These are phyloP conservation scores for Bassia scoparia DNA, from an alignment of 148 eudicot genomes.

Conservation along the genomic window DNA sequence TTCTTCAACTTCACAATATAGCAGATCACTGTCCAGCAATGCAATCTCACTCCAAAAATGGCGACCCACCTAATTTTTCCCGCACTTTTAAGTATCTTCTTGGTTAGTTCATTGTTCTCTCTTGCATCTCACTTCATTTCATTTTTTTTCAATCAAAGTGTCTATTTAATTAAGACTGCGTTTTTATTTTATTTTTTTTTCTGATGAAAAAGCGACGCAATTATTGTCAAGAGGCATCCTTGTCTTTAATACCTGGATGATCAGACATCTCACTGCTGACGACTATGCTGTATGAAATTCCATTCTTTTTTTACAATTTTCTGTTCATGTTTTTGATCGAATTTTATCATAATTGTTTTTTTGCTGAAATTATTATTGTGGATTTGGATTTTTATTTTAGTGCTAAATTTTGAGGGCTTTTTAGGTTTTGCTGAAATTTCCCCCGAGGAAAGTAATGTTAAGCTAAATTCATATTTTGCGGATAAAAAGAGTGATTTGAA, in stretches of 20 bases:
- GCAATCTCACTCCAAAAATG: constrained; percentile 27
- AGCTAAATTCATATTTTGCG: not conserved
- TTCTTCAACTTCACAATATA: not conserved
- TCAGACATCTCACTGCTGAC: constrained; percentile 75
- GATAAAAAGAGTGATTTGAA: not conserved
- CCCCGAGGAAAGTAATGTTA: not conserved
- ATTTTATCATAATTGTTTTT: not conserved
- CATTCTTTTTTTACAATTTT: not conserved
- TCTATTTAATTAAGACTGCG: too few relatives aligned
- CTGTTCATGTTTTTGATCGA: not conserved
- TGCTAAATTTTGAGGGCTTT: not conserved
- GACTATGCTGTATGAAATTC: constrained; percentile 71
- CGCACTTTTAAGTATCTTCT: constrained; percentile 87
- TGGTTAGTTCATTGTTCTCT: constrained; percentile 39
- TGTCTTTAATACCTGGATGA: constrained; percentile 89
- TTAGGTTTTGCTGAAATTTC: not conserved
- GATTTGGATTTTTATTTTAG: not conserved
- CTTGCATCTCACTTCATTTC: not conserved
- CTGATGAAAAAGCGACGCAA: constrained; percentile 70
- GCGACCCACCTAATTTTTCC: constrained; percentile 48
- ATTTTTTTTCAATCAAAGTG: not conserved
- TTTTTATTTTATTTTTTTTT: not conserved
- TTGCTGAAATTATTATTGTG: not conserved
- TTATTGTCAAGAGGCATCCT: constrained; percentile 88
- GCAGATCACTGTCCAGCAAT: not conserved